Base-by-base conservation (phyloP, 371 early-diverging fungal genomes). In the Capniomyces stellatus region DNA sequence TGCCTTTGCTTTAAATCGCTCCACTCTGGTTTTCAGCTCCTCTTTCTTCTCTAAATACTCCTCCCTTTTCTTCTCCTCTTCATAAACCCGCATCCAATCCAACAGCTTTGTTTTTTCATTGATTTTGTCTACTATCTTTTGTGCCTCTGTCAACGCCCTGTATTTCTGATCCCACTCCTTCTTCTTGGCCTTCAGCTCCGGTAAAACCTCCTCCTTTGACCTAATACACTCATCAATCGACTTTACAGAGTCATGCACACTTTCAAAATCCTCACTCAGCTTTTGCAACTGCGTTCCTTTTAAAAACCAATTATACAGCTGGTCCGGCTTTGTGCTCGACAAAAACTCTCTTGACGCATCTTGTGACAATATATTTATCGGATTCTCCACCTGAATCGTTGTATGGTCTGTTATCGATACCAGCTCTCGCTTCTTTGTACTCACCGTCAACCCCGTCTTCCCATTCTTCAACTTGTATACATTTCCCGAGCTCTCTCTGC, bases 271-370 rank as follows among this genome's bases (percentile, higher is more conserved):
- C 6, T 67, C 66, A 31, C 72, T 67, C 1, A 92, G 72, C 58
- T 87, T 84, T 2, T 73, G 70, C 18, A 95, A 67, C 59, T 87
- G 84, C 0, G 93, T 92, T 23, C 92, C 96, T 47, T 78, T 77
- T 64, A 83, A 67, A 55, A 92, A 95, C 30, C 89, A 80, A 70
- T 76, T 75, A 66, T 92, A 94, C 63, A 89, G 89, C 41, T 90
- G 89, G 49, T 82, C 74, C 1, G 83, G 60, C 2, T 86, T 76
- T 52, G 85, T 82, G 31, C 82, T 78, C 31, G 79, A 79, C 19
- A 97, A 67, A 55, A 95, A 96, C 64, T 82, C 79, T 30, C 87
- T 76, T 2, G 98, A 93, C 10, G 83, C 78, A 47, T 96, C 98
- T 58, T 97, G 98, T 1, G 83, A 83, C 15, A 97, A 76, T 21